Evolutionary conservation across 2,329 filamentous ascomycete genomes (phyloP), one percentile per base, ranked within the genome.

Genomic region (Orbilia oligospora): DNA sequence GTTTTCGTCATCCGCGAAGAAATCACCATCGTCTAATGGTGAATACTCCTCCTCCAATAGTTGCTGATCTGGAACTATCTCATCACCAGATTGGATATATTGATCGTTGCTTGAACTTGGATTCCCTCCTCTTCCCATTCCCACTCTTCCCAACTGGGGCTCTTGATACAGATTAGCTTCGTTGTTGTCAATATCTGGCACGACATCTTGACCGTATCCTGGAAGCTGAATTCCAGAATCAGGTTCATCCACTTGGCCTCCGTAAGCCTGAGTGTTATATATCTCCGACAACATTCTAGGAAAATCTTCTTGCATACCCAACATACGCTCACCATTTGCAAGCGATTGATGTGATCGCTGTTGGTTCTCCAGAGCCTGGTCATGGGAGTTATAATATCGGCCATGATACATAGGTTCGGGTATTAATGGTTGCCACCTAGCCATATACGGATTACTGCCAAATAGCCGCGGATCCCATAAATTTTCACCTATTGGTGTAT

Each of bases 1-100:
- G 10, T 22, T 14, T 36, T 51, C 46, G n/a, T 48, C 61, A 22
- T 49, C 46, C 8, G 41, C 61, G 22, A 61, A 30, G 36, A 41
- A 61, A 24, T 30, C 56, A 14, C n/a, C 53, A 12, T 61, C 36
- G 16, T 44, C 56, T 0, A 8, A 0, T 3, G 36, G 56, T n/a
- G 36, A 18, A 9, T 44, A 27, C 20, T 41, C 24, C 8, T 24
- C 20, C 9, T 44, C 36, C 1, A 24, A 27, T 41, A 24, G 3
- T 22, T 41, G 53, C 20, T 61, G 36, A 27, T 41, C 36, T 27
- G 16, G 6, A 22, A 14, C 33, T 3, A 41, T 22, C 30, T 12
- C 6, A 16, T 5, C 9, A 5, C 9, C 30, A 5, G 4, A 10
- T n/a, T 20, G 53, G 5, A 20, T 14, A 41, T 38, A 5, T 41